phyloP scores from a whole-genome alignment of 495 filamentous ascomycete genomes.

The Penicillium paxilli region DNA sequence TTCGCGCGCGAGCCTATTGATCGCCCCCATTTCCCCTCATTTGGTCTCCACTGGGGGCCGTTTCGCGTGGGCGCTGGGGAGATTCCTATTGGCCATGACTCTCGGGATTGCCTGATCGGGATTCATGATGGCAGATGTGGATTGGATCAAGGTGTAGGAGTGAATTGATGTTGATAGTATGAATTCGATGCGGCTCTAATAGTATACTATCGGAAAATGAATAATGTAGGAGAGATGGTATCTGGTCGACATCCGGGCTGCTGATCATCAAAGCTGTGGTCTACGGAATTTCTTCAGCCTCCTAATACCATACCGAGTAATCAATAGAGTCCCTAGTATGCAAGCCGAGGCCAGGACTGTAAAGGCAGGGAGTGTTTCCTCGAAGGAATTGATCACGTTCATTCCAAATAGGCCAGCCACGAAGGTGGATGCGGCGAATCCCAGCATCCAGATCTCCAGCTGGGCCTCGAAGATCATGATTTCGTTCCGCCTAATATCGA shows the following conservation, averaged over 20 bases:
- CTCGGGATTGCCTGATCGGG: background rate
- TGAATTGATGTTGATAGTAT: background rate
- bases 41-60: background rate
- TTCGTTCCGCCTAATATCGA: constrained; percentile 36
- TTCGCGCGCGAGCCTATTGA: background rate
- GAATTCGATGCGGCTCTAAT: no score
- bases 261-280: constrained; percentile 15
- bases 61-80: background rate
- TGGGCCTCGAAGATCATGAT: constrained; percentile 36
- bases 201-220: no score
- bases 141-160: no score
- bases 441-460: constrained; percentile 34
- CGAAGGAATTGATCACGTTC: constrained; percentile 35
- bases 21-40: background rate
- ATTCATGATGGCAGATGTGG: background rate
- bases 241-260: no score
- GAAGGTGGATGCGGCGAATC: constrained; percentile 28
- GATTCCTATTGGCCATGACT: background rate
- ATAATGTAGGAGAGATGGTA: no score
- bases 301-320: constrained; percentile 25
- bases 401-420: constrained; percentile 35
- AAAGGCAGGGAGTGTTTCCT: constrained; percentile 30
- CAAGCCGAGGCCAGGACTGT: constrained; percentile 14
- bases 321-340: constrained; percentile 10
- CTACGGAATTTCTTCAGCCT: constrained; percentile 20